Evolutionary conservation across 202 grass and related monocot genomes (phyloP).

Genomic region (Zoysia matrella): DNA sequence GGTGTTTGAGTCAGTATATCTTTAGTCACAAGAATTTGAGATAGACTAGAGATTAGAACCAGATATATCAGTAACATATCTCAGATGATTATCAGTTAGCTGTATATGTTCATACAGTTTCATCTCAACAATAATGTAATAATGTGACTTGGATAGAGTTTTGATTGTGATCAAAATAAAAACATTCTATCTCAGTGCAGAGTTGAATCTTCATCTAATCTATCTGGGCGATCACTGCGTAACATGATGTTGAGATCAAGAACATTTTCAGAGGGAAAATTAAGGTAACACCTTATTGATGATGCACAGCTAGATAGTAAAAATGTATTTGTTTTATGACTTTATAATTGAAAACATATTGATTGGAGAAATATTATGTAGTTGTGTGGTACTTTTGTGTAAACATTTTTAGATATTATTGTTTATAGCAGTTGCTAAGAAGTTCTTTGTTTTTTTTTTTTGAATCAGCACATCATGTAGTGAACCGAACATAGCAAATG

Average conservation of each 20-base stretch:
- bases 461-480: conserved; percentile 80
- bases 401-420: conserved; percentile 31
- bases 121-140: conserved; percentile 11
- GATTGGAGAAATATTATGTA: conserved; percentile 1
- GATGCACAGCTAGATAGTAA: conserved; percentile 8
- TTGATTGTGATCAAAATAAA: conserved; percentile 68
- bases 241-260: conserved; percentile 88
- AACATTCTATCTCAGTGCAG: conserved; percentile 71
- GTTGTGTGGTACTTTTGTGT: conserved; percentile 16
- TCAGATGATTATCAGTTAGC: not conserved
- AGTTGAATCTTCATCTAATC: conserved; percentile 83
- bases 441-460: conserved; percentile 19
- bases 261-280: conserved; percentile 90
- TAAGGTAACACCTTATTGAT: conserved; percentile 67
- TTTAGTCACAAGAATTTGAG: conserved; percentile 11
- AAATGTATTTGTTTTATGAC: conserved; percentile 45
- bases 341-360: not conserved
- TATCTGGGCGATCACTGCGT: conserved; percentile 74
- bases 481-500: conserved; percentile 95
- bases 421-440: conserved; percentile 43
- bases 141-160: conserved; percentile 27
- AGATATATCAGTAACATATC: conserved; percentile 16
- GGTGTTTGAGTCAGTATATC: conserved; percentile 25
- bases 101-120: conserved; percentile 35
- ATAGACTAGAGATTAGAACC: not conserved